phyloP scores from a whole-genome alignment of 2,329 filamentous ascomycete species.

The Monosporascus ibericus region DNA sequence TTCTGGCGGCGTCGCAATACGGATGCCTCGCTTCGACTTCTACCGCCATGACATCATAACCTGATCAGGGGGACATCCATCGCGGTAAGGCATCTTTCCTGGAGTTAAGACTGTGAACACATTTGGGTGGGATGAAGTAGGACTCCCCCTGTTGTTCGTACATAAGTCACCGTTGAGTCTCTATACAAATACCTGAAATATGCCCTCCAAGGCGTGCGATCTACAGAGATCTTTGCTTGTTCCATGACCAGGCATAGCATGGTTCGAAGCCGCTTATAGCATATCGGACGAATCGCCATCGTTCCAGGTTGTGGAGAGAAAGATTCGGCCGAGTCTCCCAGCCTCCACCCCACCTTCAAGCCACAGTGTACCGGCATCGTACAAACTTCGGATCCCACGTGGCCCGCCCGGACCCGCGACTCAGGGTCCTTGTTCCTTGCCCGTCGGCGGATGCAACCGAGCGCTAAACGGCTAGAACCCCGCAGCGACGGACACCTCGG shows the following conservation, averaged over 20 bases:
- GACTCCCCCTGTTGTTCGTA: neutral
- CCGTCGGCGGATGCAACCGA: slow-evolving; percentile 15
- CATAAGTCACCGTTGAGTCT: neutral
- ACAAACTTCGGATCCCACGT: slow-evolving; percentile 2
- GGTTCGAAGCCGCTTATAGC: neutral
- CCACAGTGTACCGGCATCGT: neutral
- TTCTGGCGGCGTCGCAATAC: neutral
- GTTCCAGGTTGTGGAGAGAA: too few species aligned
- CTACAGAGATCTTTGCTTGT: neutral
- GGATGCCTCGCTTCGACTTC: neutral
- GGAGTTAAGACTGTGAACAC: too few species aligned
- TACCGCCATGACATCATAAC: neutral
- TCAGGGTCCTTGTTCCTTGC: slow-evolving; percentile 4
- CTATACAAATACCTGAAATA: neutral
- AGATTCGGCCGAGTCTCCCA: too few species aligned
- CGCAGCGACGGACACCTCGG: slow-evolving; percentile 4
- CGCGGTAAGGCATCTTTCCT: neutral
- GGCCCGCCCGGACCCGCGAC: neutral
- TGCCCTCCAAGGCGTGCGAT: neutral
- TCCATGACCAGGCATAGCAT: neutral
- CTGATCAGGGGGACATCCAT: neutral
- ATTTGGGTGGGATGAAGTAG: neutral
- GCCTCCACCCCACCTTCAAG: too few species aligned
- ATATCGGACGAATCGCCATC: neutral
- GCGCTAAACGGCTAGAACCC: slow-evolving; percentile 8